These are phyloP conservation scores for Cyclocybe cylindracea DNA, from an alignment of 768 basidiomycete species.

Conservation along the genomic window DNA sequence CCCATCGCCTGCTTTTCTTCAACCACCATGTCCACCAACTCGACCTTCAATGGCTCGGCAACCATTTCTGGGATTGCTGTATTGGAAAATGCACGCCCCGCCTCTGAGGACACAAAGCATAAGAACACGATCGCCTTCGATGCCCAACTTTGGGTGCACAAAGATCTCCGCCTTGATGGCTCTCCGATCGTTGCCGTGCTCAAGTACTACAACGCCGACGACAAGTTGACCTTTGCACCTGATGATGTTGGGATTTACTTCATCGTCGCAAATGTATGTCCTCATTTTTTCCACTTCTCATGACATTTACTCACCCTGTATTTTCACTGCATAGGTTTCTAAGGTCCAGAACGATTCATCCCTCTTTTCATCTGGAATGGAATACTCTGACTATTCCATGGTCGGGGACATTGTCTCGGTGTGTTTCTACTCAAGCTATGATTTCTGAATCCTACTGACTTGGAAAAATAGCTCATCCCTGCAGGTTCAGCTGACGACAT, in stretches of 20 bases:
- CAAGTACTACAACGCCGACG: conserved; percentile 1
- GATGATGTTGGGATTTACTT: conserved; percentile 4
- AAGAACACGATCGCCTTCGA: conserved; percentile 2
- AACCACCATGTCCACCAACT: background rate
- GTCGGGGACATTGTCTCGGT: conserved; percentile 6
- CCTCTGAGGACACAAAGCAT: background rate
- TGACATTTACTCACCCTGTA: no score
- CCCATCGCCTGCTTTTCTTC: background rate
- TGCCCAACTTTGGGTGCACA: conserved; percentile 2
- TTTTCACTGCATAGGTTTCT: conserved; percentile 6
- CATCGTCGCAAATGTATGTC: conserved; percentile 7
- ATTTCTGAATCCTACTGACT: no score
- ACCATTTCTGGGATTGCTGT: conserved; percentile 4
- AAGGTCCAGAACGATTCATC: background rate
- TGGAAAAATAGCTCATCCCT: no score
- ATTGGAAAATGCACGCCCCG: conserved; percentile 6
- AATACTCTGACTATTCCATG: conserved; percentile 2
- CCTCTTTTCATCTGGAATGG: conserved; percentile 3
- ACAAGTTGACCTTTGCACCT: background rate
- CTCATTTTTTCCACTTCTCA: background rate
- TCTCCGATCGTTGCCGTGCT: background rate
- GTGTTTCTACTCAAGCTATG: background rate
- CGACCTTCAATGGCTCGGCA: conserved; percentile 3
- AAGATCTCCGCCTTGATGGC: background rate
- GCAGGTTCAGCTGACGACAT: no score